Evolutionary conservation across 371 early-diverging fungal species (phyloP).

Genomic region (Dinochytrium kinnereticum): DNA sequence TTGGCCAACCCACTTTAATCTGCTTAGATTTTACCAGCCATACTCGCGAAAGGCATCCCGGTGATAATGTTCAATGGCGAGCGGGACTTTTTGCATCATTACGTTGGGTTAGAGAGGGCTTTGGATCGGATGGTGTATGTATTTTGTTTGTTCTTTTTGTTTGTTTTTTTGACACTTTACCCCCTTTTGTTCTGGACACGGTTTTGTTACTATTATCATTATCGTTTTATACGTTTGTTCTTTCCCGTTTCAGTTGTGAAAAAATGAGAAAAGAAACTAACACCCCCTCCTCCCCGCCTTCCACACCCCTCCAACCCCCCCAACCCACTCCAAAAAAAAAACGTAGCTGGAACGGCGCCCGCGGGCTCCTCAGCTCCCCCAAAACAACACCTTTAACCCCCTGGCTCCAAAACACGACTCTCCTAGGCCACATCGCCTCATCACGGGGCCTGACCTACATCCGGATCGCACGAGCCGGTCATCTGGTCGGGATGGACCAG

Average conservation of each 20-base stretch:
- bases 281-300: too few relatives aligned
- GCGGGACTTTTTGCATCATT: constrained; percentile 52
- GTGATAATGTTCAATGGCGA: constrained; percentile 52
- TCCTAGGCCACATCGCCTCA: constrained; percentile 31
- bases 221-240: too few relatives aligned
- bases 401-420: constrained; percentile 44
- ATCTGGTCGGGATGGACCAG: constrained; percentile 37
- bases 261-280: too few relatives aligned
- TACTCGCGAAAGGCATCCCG: constrained; percentile 39
- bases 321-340: background rate
- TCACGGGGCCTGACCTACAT: constrained; percentile 55
- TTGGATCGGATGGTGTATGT: constrained; percentile 49
- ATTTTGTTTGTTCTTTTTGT: too few relatives aligned
- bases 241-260: too few relatives aligned
- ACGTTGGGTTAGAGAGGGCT: constrained; percentile 47
- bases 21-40: constrained; percentile 20
- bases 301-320: background rate
- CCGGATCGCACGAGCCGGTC: constrained; percentile 46
- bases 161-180: too few relatives aligned
- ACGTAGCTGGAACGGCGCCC: constrained; percentile 46
- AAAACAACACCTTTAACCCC: background rate
- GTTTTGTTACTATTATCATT: too few relatives aligned
- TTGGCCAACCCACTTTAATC: background rate
- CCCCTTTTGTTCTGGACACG: too few relatives aligned
- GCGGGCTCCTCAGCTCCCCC: background rate